Evolutionary conservation across 257 asterid species (phyloP), one percentile per base, ranked within the genome.

Genomic region (Salvia miltiorrhiza): DNA sequence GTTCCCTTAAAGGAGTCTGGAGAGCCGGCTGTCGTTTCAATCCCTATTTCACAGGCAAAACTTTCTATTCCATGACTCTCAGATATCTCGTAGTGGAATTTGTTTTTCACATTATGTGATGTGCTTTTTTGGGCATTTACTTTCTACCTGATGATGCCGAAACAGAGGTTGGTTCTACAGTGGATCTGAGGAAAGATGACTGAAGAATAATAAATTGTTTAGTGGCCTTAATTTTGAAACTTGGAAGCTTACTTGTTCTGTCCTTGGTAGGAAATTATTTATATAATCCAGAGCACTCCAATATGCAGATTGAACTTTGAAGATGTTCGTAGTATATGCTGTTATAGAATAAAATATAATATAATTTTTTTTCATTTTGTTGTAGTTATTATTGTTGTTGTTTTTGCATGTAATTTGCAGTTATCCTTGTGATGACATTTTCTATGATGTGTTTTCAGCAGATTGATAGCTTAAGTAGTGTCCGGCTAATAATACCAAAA

Each of bases 1-100:
- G 69, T 93, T 69, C 93, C 86, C 24, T 74, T 93, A 74, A 89
- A 86, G 75, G 87, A 81, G 65, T 86, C 91, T 48, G 99, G 99
- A 74, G 96, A 93, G 74, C 85, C 99, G 35, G 93, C 94, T 67
- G 96, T 88, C 65, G 65, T 90, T 69, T 81, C 97, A 20, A 53
- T 93, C 57, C 91, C 96, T 73, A 73, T 87, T 65, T 87, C 97
- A 47, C 96, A 89, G 99, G 99, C 75, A 82, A 86, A 77, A 74
- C 77, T 68, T 39, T 47, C 13, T 61, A 52, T 58, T 63, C 43
- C 28, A 32, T 58, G 45, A 39, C 68, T 63, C 52, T 44, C 43
- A 65, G 30, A 71, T 62, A 13, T 59, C 41, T 20, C 10, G 44
- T 17, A 17, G 10, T 71, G 57, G 26, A 52, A 19, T 66, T 53